Percentiles rank a stretch among this genome's conserved stretches.
Conservation (phyloP, 306 rosid genomes). For the Pterocarpus santalinus region DNA sequence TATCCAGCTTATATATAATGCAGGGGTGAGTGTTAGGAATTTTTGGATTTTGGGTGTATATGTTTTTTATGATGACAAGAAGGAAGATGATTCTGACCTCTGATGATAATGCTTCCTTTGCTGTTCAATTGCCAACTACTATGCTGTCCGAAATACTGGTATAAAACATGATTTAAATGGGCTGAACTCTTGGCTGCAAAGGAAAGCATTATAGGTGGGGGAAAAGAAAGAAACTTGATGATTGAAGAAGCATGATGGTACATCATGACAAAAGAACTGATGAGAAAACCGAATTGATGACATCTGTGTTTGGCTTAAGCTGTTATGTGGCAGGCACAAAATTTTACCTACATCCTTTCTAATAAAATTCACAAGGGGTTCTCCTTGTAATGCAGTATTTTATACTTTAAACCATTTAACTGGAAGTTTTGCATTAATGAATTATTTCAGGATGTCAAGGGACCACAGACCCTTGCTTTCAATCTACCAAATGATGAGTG, state of each 20-base stretch:
- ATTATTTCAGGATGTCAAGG: slow-evolving; percentile 86
- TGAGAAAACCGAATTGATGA: not conserved
- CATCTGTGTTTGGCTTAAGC: slow-evolving; percentile 65
- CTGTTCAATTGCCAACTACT: not conserved
- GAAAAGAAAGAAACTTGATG: not conserved
- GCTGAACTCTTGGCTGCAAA: not conserved
- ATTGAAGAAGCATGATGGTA: slow-evolving; percentile 14
- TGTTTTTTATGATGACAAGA: not conserved
- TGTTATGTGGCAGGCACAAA: slow-evolving; percentile 25
- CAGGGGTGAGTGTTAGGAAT: slow-evolving; percentile 76
- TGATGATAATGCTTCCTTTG: not conserved
- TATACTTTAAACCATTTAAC: slow-evolving; percentile 25
- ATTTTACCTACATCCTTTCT: slow-evolving; percentile 51
- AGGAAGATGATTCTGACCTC: slow-evolving; percentile 2
- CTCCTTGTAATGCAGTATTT: not conserved
- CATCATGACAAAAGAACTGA: slow-evolving; percentile 15
- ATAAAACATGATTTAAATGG: slow-evolving; percentile 15
- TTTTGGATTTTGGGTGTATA: slow-evolving; percentile 7
- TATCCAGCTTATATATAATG: slow-evolving; percentile 84
- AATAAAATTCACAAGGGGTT: slow-evolving; percentile 5
- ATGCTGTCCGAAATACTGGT: not conserved
- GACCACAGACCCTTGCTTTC: slow-evolving; percentile 97
- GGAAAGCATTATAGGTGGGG: not conserved
- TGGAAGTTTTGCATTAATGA: slow-evolving; percentile 33
- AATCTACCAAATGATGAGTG: slow-evolving; percentile 96